Percentiles rank a stretch among this genome's conserved stretches.
phyloP scores from a whole-genome alignment of 495 filamentous ascomycete genomes.

The Choiromyces venosus region DNA sequence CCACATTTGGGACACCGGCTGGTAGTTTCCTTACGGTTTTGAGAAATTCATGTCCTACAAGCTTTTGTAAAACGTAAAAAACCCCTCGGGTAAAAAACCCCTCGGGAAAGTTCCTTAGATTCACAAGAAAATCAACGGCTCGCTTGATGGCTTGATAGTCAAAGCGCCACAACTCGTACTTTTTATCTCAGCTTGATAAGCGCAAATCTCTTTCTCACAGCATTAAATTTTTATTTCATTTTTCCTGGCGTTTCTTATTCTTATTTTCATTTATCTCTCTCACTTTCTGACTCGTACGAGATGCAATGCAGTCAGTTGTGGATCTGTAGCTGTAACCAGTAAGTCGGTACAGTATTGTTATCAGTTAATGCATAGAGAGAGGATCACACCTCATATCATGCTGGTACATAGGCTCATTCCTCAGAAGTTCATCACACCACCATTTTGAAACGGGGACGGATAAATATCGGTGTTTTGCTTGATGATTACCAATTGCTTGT shows the following conservation, averaged over 20 bases:
- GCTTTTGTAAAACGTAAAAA: slow-evolving; percentile 1
- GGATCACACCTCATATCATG: too few species aligned
- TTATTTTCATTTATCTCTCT: background rate
- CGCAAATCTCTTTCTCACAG: background rate
- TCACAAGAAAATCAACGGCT: background rate
- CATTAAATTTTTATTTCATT: background rate
- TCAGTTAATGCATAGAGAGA: slow-evolving; percentile 6
- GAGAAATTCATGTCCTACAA: background rate
- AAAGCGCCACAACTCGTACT: background rate
- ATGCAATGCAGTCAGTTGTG: slow-evolving; percentile 4
- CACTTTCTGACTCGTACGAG: background rate
- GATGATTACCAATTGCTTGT: slow-evolving; percentile 9
- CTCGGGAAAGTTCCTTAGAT: background rate
- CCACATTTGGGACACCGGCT: background rate
- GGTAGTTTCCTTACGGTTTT: background rate
- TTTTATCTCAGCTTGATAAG: background rate
- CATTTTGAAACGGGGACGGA: slow-evolving; percentile 3
- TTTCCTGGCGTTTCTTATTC: background rate
- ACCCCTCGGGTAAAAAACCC: background rate
- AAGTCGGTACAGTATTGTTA: slow-evolving; percentile 24
- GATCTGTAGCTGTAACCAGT: slow-evolving; percentile 26
- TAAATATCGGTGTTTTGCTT: slow-evolving; percentile 6
- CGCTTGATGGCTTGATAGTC: background rate
- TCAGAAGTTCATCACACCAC: slow-evolving; percentile 19
- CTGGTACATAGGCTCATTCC: slow-evolving; percentile 1